Evolutionary conservation across 305 asterid species (phyloP), one percentile per base, ranked within the genome.

Genomic region (Petunia hybrid): DNA sequence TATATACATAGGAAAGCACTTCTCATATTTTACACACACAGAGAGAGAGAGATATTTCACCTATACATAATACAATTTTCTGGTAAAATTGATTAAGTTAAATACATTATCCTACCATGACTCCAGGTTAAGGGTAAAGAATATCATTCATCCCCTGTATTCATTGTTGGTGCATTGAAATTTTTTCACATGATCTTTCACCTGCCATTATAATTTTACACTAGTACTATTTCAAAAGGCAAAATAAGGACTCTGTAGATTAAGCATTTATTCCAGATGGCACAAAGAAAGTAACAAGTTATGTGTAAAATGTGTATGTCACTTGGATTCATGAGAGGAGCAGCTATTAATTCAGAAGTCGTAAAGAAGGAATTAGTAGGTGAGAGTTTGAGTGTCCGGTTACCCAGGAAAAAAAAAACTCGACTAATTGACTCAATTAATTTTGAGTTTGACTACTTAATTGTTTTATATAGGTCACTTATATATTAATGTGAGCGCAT

Each of bases 221-320:
- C 63, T 73, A 48, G 9, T 51, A 9, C 57, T 73, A 48, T 31
- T 10, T 73, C 45, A 48, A 46, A 16, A 35, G 78, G 46, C 12
- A 51, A 51, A n/a, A 51, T 22, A 35, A 8, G 12, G 10, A 70
- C 35, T 12, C 7, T 8, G 13, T 5, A 51, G 12, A 10, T 73
- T 35, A 51, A 73, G 78, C 63, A 73, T 73, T 51, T 73, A 35
- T 36, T 35, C 8, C 78, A 3, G 62, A 73, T 51, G 78, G 63
- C 78, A 73, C 63, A 73, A 73, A 73, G 46, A 73, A 51, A 51
- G 77, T 70, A 46, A 70, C 31, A 45, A 45, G 77, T 70, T 22
- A 9, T 70, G 70, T 64, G 70, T 64, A 4, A 70, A 14, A 43
- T 68, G 76, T 16, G n/a, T 16, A 68, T n/a, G 76, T 43, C 76